A percentile compares a stretch with the other conserved stretches of the same genome.
phyloP scores from a whole-genome alignment of 2,329 filamentous ascomycete species.

The Sarocladiaceae sp. region DNA sequence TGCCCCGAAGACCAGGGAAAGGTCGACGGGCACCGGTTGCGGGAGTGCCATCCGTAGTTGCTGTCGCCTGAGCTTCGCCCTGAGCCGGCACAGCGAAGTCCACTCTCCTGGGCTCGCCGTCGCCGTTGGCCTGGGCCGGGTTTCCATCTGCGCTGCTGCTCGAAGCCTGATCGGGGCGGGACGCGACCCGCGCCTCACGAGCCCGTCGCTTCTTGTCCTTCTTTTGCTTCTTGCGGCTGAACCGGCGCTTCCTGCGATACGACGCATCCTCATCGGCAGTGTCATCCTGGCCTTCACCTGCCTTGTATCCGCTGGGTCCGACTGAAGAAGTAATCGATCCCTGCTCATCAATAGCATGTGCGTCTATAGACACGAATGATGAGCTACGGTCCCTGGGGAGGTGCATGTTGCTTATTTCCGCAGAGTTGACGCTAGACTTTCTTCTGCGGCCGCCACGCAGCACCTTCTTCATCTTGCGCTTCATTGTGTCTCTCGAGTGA shows the following conservation, averaged over 20 bases:
- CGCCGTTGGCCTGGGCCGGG: not conserved
- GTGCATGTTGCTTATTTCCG: slow-evolving; percentile 42
- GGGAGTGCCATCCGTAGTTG: slow-evolving; percentile 10
- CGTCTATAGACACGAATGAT: slow-evolving; percentile 22
- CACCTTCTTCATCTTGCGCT: slow-evolving; percentile 68
- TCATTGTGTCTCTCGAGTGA: slow-evolving; percentile 54
- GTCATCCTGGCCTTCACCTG: slow-evolving; percentile 40
- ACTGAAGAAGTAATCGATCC: slow-evolving; percentile 29
- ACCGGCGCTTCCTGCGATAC: slow-evolving; percentile 26
- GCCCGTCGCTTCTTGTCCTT: slow-evolving; percentile 39
- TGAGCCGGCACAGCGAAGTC: slow-evolving; percentile 42
- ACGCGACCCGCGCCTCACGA: slow-evolving; percentile 20
- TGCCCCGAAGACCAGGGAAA: slow-evolving; percentile 49
- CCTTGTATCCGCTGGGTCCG: slow-evolving; percentile 24
- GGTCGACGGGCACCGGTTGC: slow-evolving; percentile 28
- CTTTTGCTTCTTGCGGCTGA: slow-evolving; percentile 23
- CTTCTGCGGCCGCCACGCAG: slow-evolving; percentile 64
- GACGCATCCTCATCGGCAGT: not conserved
- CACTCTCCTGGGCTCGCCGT: slow-evolving; percentile 46
- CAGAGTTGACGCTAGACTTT: slow-evolving; percentile 40
- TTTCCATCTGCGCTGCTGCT: slow-evolving; percentile 9
- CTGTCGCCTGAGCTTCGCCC: slow-evolving; percentile 21
- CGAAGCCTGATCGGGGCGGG: too few species aligned
- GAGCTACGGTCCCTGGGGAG: slow-evolving; percentile 23
- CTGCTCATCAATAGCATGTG: slow-evolving; percentile 21